Conservation (phyloP, 345 rosid genomes). For the Clarkia xantiana region DNA sequence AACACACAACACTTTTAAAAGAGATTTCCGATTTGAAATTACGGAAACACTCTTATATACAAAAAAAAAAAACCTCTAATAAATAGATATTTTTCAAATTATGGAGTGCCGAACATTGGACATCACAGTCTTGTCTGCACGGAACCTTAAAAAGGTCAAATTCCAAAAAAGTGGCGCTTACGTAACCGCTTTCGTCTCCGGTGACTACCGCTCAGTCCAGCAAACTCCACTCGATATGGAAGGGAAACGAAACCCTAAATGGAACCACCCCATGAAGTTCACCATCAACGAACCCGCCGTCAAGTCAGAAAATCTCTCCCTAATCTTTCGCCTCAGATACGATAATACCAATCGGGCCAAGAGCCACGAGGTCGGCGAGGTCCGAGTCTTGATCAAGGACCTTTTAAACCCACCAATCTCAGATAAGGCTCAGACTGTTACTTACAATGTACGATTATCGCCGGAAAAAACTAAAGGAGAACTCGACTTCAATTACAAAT, state of each 20-base stretch:
- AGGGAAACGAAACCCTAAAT: slow-evolving; percentile 7
- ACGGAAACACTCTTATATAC: too few relatives aligned
- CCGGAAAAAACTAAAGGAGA: too few relatives aligned
- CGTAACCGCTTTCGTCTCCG: slow-evolving; percentile 5
- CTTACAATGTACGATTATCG: too few relatives aligned
- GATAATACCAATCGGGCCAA: background rate
- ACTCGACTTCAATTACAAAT: too few relatives aligned
- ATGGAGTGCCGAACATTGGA: slow-evolving; percentile 3
- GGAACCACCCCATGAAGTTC: slow-evolving; percentile 13
- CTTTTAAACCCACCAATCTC: background rate
- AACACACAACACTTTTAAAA: too few relatives aligned
- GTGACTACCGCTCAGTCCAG: background rate
- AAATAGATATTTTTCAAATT: too few relatives aligned
- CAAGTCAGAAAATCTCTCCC: background rate
- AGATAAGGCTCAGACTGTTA: background rate
- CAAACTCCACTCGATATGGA: slow-evolving; percentile 2
- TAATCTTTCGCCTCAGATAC: background rate
- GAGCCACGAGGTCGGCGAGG: background rate
- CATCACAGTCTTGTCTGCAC: slow-evolving; percentile 5
- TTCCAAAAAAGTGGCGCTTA: slow-evolving; percentile 12
- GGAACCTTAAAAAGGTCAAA: slow-evolving; percentile 8
- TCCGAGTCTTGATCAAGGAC: background rate
- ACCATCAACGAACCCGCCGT: background rate
- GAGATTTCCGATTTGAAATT: too few relatives aligned
- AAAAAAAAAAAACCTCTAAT: too few relatives aligned